Percentiles rank a stretch among this genome's conserved stretches.
phyloP scores from a whole-genome alignment of 2,329 filamentous ascomycete species.

The Fusarium proliferatum region DNA sequence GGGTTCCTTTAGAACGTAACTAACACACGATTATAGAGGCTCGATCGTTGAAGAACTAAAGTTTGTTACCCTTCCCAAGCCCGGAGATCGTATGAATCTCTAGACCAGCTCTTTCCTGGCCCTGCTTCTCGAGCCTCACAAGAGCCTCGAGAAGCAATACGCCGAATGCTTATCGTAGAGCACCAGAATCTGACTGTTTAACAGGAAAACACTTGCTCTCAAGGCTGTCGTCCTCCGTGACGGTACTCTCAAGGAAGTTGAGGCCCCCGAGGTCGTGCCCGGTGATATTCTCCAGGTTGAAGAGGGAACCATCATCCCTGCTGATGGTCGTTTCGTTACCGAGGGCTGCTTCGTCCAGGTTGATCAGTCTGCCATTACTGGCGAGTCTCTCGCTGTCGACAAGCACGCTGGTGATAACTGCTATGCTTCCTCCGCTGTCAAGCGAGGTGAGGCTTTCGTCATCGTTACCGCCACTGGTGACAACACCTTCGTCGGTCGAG shows the following conservation, averaged over 20 bases:
- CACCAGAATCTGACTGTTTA: no score
- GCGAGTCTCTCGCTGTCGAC: conserved; percentile 91
- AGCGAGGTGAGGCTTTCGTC: conserved; percentile 88
- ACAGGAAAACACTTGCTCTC: conserved; percentile 80
- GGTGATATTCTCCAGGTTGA: conserved; percentile 92
- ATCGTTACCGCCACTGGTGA: conserved; percentile 88
- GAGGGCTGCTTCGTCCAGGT: conserved; percentile 88
- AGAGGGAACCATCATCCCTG: conserved; percentile 90
- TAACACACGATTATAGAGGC: neutral
- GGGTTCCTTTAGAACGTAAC: neutral
- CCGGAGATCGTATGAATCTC: no score
- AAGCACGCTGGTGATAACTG: conserved; percentile 85
- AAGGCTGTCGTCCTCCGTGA: conserved; percentile 90
- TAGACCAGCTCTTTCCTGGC: no score
- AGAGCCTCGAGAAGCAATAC: no score
- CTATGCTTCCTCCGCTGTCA: conserved; percentile 88
- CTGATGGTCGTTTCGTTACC: conserved; percentile 87
- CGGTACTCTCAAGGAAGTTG: conserved; percentile 78
- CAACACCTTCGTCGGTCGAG: conserved; percentile 89
- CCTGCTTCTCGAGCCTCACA: no score
- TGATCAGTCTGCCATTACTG: conserved; percentile 91
- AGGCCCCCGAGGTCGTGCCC: conserved; percentile 85
- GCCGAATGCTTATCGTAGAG: no score
- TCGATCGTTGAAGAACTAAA: neutral
- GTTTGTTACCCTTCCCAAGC: neutral